Evolutionary conservation across 164 flowering plant species (phyloP).

Genomic region (Protea cynaroides): DNA sequence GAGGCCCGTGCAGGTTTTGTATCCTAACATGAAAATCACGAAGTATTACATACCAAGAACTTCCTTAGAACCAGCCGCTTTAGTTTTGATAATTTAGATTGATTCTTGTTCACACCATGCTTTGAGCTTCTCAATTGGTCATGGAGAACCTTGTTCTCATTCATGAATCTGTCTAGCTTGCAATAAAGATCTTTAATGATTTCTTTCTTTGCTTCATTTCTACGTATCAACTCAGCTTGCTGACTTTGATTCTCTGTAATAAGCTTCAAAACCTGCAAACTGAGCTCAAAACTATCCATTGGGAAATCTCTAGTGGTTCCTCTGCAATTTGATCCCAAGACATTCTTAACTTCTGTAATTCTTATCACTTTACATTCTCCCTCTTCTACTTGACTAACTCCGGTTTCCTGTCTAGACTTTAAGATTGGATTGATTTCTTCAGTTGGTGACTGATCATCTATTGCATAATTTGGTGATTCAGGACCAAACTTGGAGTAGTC

Average conservation of each 20-base stretch:
- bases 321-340: background rate
- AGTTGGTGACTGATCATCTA: slow-evolving; percentile 2
- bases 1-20: background rate
- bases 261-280: slow-evolving; percentile 22
- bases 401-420: no score
- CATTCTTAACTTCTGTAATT: background rate
- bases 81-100: slow-evolving; percentile 16
- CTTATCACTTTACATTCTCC: background rate
- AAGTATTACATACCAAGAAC: slow-evolving; percentile 13
- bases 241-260: slow-evolving; percentile 35
- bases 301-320: slow-evolving; percentile 1
- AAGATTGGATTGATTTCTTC: no score
- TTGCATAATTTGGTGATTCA: slow-evolving; percentile 7
- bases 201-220: slow-evolving; percentile 41
- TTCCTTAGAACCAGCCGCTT: slow-evolving; percentile 17
- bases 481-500: background rate
- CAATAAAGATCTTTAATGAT: slow-evolving; percentile 27
- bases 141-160: slow-evolving; percentile 33
- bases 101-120: slow-evolving; percentile 17
- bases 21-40: background rate
- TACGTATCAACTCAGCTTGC: slow-evolving; percentile 37
- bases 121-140: slow-evolving; percentile 11
- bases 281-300: slow-evolving; percentile 6
- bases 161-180: slow-evolving; percentile 19
- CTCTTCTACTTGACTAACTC: no score